A percentile compares a stretch with the other conserved stretches of the same genome.
phyloP scores from a whole-genome alignment of 345 rosid species.

The Salix caprea region DNA sequence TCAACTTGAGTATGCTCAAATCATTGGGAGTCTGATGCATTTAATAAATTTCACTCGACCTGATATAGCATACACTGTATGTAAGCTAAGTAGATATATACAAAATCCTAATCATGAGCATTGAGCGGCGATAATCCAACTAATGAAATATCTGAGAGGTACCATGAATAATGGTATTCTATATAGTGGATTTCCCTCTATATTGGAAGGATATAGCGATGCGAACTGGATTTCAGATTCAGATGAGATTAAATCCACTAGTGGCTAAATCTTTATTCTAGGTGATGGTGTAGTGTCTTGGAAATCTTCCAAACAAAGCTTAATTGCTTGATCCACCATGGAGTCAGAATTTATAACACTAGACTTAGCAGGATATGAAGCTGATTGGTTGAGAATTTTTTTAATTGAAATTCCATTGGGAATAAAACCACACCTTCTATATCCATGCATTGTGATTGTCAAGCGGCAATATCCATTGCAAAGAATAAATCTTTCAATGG shows the following conservation, averaged over 20 bases:
- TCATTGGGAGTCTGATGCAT: background rate
- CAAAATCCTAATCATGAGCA: background rate
- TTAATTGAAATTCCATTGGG: background rate
- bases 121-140: rapidly evolving
- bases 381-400: no score
- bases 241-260: background rate
- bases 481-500: background rate
- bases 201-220: background rate
- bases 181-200: background rate
- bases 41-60: background rate
- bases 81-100: no score
- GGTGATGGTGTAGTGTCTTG: background rate
- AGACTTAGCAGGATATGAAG: no score
- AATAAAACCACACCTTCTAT: background rate
- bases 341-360: no score
- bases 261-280: background rate
- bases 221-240: background rate
- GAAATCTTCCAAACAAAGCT: background rate
- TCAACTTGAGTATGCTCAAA: no score
- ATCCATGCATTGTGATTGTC: background rate
- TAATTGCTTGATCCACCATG: background rate
- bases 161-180: background rate
- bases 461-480: background rate
- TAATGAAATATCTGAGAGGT: background rate
- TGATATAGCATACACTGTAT: background rate